Evolutionary conservation across 257 asterid species (phyloP).

Genomic region (Fraxinus cuspidata): DNA sequence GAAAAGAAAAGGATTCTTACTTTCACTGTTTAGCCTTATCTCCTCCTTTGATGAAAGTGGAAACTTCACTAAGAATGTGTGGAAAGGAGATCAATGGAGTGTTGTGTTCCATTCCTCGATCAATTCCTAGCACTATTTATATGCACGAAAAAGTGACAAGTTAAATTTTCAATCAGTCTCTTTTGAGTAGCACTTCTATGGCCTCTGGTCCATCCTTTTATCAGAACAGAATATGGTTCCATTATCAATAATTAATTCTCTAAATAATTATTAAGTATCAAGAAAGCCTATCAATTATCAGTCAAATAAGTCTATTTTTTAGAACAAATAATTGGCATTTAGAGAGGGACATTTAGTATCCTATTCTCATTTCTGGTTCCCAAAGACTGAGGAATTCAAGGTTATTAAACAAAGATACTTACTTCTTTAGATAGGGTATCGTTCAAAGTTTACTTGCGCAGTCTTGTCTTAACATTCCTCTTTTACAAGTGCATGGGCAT

Average conservation of each 20-base stretch:
- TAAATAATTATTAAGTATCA: conserved; percentile 1
- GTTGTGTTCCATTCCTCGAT: background rate
- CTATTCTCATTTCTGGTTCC: conserved; percentile 33
- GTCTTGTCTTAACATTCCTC: background rate
- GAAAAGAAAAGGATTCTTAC: background rate
- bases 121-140: background rate
- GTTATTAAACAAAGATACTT: conserved; percentile 19
- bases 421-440: background rate
- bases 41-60: background rate
- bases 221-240: conserved; percentile 22
- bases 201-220: conserved; percentile 19
- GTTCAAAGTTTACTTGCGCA: background rate
- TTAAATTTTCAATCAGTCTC: conserved; percentile 7
- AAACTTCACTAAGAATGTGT: background rate
- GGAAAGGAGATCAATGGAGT: background rate
- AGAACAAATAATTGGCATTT: conserved; percentile 13
- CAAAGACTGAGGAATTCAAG: conserved; percentile 33
- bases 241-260: background rate
- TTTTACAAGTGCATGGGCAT: background rate
- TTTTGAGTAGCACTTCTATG: conserved; percentile 9
- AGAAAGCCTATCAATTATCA: conserved; percentile 4
- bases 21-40: background rate
- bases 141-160: background rate
- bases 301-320: conserved; percentile 4
- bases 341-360: conserved; percentile 33